phyloP scores from a whole-genome alignment of 106 monocot genomes.

The Gastrodia elata region DNA sequence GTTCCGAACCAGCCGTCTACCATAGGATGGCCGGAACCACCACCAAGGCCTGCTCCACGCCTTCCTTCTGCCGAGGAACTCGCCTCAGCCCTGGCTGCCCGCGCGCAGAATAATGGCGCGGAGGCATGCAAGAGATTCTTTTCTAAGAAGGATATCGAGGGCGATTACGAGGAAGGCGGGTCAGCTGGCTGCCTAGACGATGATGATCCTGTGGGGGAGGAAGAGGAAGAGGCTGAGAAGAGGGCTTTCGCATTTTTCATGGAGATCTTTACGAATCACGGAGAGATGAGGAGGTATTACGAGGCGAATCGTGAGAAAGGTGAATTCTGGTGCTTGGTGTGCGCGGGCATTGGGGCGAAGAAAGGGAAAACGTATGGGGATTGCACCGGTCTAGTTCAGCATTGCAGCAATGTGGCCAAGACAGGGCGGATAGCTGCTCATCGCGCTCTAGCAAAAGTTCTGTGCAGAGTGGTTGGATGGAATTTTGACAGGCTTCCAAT shows the following conservation, averaged over 20 bases:
- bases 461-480: constrained; percentile 62
- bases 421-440: constrained; percentile 39
- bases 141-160: constrained; percentile 1
- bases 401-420: constrained; percentile 30
- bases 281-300: constrained; percentile 47
- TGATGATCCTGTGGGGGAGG: constrained; percentile 23
- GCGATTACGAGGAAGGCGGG: neutral
- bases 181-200: constrained; percentile 19
- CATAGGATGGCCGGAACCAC: constrained; percentile 11
- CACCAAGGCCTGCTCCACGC: neutral
- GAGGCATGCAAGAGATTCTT: constrained; percentile 9
- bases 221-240: constrained; percentile 14
- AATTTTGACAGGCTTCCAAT: constrained; percentile 52
- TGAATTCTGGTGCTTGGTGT: constrained; percentile 61
- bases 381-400: constrained; percentile 50
- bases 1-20: neutral
- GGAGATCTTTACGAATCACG: constrained; percentile 34
- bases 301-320: constrained; percentile 42
- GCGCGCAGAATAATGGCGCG: constrained; percentile 8
- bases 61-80: constrained; percentile 9
- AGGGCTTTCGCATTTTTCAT: constrained; percentile 34
- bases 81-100: constrained; percentile 1
- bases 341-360: constrained; percentile 32
- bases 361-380: constrained; percentile 30
- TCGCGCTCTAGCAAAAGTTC: constrained; percentile 35